Conservation (phyloP, 805 yeast species). For the Scheffersomyces amazonensis region DNA sequence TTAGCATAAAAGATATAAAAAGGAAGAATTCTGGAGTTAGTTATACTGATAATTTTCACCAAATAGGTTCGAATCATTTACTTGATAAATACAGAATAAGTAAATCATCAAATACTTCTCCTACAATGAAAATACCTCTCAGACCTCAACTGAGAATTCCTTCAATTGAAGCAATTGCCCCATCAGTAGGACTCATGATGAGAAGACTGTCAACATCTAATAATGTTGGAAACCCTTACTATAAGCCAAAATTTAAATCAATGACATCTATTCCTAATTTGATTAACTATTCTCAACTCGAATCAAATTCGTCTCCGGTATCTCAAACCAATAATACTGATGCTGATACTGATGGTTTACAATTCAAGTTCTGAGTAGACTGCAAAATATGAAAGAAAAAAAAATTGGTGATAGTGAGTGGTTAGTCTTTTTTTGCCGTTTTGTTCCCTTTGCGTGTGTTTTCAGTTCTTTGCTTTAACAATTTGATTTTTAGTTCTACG, state of each 20-base stretch:
- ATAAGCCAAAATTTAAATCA: conserved; percentile 11
- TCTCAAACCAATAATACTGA: too few relatives aligned
- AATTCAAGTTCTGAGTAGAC: too few relatives aligned
- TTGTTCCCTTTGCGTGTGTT: too few relatives aligned
- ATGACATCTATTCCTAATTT: conserved; percentile 7
- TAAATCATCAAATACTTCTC: conserved; percentile 5
- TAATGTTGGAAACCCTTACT: conserved; percentile 14
- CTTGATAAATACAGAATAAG: conserved; percentile 1
- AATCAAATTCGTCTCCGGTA: too few relatives aligned
- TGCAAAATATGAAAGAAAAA: too few relatives aligned
- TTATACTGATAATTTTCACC: not conserved
- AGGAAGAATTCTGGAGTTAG: not conserved
- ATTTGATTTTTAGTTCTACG: not conserved
- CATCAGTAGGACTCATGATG: not conserved
- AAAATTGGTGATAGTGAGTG: too few relatives aligned
- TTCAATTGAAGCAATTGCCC: conserved; percentile 4
- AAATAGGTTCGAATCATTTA: too few relatives aligned
- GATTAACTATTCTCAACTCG: conserved; percentile 4
- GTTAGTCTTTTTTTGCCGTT: too few relatives aligned
- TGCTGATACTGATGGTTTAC: too few relatives aligned
- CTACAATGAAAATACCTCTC: conserved; percentile 4
- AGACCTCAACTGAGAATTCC: conserved; percentile 5
- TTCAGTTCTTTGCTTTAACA: too few relatives aligned
- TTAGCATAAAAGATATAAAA: not conserved
- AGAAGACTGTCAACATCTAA: not conserved